Evolutionary conservation across 1,139 yeast genomes (phyloP), one percentile per base, ranked within the genome.

Genomic region (Zygosaccharomyces pseudobailii): DNA sequence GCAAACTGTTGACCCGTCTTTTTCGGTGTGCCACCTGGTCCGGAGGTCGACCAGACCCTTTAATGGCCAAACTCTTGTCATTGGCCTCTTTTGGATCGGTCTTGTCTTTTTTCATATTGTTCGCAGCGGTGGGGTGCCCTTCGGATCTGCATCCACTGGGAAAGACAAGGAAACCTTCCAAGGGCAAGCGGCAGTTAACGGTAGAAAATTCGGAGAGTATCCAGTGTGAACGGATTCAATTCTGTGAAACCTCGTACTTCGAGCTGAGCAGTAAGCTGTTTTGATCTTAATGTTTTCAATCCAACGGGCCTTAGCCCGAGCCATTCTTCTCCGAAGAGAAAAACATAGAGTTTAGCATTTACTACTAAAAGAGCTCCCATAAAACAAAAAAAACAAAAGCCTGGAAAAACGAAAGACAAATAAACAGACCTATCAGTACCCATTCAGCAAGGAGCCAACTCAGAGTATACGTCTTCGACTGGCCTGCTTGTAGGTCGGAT

Each of bases 21-120:
- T 30, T 28, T 19, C 19, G 33, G 6, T 7, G 33, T 9, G 13
- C 33, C 33, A 30, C 19, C 19, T 30, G 19, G 6, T 30, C 13
- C 6, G 33, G 13, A 30, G 33, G 19, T 9, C 13, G 10, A 10
- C 4, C 33, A 10, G 30, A 13, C 30, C 47, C 45, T 30, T 42
- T 34, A 30, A 21, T 13, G 7, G 25, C 13, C 33, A 30, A n/a
- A 19, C 33, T 19, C 27, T 28, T 17, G 10, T 28, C 19, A 38
- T 25, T 38, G 32, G 24, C n/a, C 30, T 23, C 34, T 24, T 42
- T 37, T 34, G 33, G 35, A 22, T 25, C 42, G n/a, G 24, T 21
- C 22, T 19, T 36, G 23, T 27, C 45, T 32, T 46, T 46, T 46
- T 40, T 43, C 49, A 43, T 46, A 37, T 41, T 43, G 38, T 25